Percentiles rank a stretch among this genome's conserved stretches.
Conservation (phyloP, 2,329 filamentous ascomycete genomes). For the Aspergillus melleus region DNA sequence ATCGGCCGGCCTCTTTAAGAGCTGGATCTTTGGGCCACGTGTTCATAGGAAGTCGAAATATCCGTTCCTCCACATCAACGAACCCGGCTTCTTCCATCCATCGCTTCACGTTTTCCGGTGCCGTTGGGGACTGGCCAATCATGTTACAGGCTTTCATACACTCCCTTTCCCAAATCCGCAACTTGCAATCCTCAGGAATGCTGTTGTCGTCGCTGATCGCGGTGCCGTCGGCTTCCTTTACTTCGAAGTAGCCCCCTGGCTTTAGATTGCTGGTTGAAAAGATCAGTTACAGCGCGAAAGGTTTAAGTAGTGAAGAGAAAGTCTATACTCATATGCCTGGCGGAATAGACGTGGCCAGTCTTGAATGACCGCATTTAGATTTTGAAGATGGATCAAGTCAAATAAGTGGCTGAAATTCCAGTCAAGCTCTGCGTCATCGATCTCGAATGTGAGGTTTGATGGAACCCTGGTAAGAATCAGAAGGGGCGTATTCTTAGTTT, state of each 20-base stretch:
- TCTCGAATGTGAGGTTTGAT: background rate
- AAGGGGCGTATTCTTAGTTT: background rate
- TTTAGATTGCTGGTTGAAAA: background rate
- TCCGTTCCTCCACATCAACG: background rate
- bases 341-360: background rate
- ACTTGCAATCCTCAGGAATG: too few species aligned
- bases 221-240: background rate
- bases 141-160: background rate
- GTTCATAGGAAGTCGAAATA: background rate
- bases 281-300: too few species aligned
- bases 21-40: background rate
- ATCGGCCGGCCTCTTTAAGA: background rate
- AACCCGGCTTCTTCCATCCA: background rate
- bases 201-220: too few species aligned
- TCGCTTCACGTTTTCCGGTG: background rate
- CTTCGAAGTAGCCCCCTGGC: background rate
- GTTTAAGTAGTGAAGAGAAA: too few species aligned
- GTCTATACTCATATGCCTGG: background rate
- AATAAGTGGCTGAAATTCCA: background rate
- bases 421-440: background rate
- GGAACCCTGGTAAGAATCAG: background rate
- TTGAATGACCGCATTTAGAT: background rate
- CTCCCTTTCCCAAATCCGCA: too few species aligned
- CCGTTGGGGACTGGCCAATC: background rate
- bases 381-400: background rate